These are phyloP conservation scores for Conticribra guillardii DNA, from an alignment of 108 stramenopile species.

Conservation along the genomic window DNA sequence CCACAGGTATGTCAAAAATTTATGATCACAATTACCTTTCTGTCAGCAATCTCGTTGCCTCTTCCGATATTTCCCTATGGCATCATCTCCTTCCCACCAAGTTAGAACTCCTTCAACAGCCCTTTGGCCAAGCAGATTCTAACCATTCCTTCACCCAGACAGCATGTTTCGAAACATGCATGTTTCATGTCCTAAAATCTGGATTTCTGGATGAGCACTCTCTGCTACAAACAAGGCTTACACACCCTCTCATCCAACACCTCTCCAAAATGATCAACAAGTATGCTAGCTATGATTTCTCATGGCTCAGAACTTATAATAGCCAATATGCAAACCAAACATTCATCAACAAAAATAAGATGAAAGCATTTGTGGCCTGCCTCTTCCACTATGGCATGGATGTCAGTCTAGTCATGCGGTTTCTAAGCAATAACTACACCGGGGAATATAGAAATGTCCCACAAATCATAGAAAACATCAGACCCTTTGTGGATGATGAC, in stretches of 20 bases:
- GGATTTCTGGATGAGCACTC: background rate
- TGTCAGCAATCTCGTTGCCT: too few species aligned
- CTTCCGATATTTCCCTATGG: too few species aligned
- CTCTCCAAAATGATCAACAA: background rate
- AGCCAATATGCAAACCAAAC: background rate
- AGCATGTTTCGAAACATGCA: background rate
- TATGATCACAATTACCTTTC: too few species aligned
- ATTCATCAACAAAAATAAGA: background rate
- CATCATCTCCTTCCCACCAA: too few species aligned
- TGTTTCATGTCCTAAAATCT: background rate
- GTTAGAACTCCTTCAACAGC: too few species aligned
- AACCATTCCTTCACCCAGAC: background rate
- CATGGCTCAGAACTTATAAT: background rate
- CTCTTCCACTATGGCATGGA: background rate
- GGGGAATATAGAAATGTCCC: background rate
- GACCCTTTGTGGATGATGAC: background rate
- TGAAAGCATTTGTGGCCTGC: background rate
- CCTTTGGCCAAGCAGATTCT: background rate
- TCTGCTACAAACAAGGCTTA: background rate
- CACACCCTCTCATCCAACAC: background rate
- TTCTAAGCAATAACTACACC: slow-evolving; percentile 7
- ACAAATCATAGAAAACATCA: background rate
- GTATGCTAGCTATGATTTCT: background rate
- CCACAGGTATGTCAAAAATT: too few species aligned
- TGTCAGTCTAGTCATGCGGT: slow-evolving; percentile 6